Evolutionary conservation across 805 yeast species (phyloP).

Genomic region (Candida dajiaensis): DNA sequence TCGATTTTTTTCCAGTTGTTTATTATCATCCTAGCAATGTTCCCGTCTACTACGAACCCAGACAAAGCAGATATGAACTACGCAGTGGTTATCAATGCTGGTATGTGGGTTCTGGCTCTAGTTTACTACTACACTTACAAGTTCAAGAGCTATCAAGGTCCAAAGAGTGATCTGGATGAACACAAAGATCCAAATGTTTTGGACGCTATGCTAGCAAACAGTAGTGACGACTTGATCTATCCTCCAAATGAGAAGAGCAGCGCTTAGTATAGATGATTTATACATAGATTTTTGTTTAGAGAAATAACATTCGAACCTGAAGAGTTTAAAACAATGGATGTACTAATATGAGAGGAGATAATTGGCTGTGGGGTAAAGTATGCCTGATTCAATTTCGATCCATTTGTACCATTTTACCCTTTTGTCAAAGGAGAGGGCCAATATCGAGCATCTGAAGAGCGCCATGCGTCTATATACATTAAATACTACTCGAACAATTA

Average conservation of each 20-base stretch:
- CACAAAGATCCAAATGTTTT: neutral
- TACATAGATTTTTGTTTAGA: too few species aligned
- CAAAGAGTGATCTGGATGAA: constrained; percentile 22
- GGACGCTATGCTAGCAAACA: neutral
- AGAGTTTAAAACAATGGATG: too few species aligned
- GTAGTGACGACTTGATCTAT: neutral
- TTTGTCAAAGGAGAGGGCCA: too few species aligned
- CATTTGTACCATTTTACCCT: too few species aligned
- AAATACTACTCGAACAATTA: too few species aligned
- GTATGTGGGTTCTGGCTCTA: constrained; percentile 50
- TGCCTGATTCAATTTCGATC: too few species aligned
- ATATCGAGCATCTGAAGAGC: too few species aligned
- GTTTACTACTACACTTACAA: constrained; percentile 49
- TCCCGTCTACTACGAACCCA: constrained; percentile 45
- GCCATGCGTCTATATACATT: too few species aligned
- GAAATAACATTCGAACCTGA: too few species aligned
- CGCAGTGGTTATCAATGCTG: constrained; percentile 57
- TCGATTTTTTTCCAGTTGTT: constrained; percentile 44
- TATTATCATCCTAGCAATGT: constrained; percentile 49
- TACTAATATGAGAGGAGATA: too few species aligned
- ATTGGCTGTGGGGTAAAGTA: too few species aligned
- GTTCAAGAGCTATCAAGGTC: constrained; percentile 52
- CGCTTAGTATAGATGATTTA: neutral
- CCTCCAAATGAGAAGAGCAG: neutral
- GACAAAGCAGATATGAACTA: constrained; percentile 51